Percentiles rank a stretch among this genome's conserved stretches.
phyloP scores from a whole-genome alignment of 2,329 filamentous ascomycete species.

The Byssoonygena ceratinophila region DNA sequence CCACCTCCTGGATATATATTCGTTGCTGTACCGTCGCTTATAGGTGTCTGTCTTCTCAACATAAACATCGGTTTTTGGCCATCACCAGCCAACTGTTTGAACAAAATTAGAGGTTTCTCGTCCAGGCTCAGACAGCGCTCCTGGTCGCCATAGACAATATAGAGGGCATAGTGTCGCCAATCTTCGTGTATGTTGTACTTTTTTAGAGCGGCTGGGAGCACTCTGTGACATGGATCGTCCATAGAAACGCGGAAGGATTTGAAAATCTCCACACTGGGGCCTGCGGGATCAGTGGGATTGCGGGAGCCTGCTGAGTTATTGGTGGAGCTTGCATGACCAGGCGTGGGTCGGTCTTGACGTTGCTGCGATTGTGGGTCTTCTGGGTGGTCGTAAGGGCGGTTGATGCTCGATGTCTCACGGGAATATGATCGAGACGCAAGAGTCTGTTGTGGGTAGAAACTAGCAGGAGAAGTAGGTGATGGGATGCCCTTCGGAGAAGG shows the following conservation, averaged over 20 bases:
- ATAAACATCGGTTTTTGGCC: constrained; percentile 99
- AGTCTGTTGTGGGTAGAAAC: constrained; percentile 33
- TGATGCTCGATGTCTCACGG: constrained; percentile 23
- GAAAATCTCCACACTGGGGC: constrained; percentile 74
- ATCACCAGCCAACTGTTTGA: constrained; percentile 94
- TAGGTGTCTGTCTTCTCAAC: constrained; percentile 60
- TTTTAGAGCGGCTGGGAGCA: constrained; percentile 85
- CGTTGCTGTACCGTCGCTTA: constrained; percentile 37
- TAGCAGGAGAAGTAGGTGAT: constrained; percentile 37
- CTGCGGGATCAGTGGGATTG: constrained; percentile 21
- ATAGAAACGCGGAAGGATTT: constrained; percentile 97
- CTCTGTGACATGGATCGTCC: constrained; percentile 96
- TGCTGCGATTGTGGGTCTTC: constrained; percentile 29
- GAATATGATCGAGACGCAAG: constrained; percentile 37
- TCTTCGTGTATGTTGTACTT: constrained; percentile 98
- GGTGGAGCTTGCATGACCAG: constrained; percentile 11
- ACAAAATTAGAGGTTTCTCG: constrained; percentile 87
- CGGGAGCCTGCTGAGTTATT: constrained; percentile 8
- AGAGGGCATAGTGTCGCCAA: constrained; percentile 93
- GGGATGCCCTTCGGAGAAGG: constrained; percentile 39
- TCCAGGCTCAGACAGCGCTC: constrained; percentile 85
- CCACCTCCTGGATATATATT: constrained; percentile 19
- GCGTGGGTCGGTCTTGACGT: constrained; percentile 24
- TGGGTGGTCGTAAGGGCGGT: constrained; percentile 31
- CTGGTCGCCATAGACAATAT: constrained; percentile 98